Percentiles rank a stretch among this genome's conserved stretches.
These are phyloP conservation scores for Rusavskia elegans DNA, from an alignment of 495 filamentous ascomycete species.

Conservation along the genomic window DNA sequence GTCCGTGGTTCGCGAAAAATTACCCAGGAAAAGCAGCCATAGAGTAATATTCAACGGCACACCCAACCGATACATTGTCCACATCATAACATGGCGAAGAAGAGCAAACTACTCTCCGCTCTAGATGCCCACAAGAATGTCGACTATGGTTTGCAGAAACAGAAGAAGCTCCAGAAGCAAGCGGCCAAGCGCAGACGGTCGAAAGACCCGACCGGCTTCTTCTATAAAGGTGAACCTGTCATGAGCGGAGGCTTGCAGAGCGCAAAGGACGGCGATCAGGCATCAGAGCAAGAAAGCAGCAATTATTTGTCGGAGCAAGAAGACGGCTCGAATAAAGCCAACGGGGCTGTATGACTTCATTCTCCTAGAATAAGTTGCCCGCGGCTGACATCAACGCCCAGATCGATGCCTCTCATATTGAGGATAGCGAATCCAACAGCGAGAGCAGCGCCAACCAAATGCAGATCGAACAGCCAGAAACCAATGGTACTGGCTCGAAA, in stretches of 20 bases:
- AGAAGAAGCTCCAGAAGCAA: slow-evolving; percentile 41
- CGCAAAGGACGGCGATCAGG: slow-evolving; percentile 11
- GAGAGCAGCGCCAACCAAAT: too few species aligned
- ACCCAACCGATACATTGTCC: neutral
- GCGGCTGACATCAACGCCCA: too few species aligned
- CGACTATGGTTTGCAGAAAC: slow-evolving; percentile 51
- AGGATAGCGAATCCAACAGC: too few species aligned
- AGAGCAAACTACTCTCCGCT: slow-evolving; percentile 49
- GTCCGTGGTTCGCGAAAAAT: neutral
- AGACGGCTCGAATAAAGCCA: too few species aligned
- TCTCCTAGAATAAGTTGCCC: too few species aligned
- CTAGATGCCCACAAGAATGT: slow-evolving; percentile 51
- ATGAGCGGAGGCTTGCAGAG: neutral
- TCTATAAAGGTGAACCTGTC: neutral
- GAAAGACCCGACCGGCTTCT: slow-evolving; percentile 17
- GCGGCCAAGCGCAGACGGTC: slow-evolving; percentile 33
- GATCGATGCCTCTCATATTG: too few species aligned
- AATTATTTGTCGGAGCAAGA: neutral
- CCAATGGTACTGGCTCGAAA: neutral
- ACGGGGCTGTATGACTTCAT: too few species aligned
- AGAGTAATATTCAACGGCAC: too few species aligned
- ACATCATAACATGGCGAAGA: slow-evolving; percentile 34
- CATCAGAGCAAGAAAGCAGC: slow-evolving; percentile 16
- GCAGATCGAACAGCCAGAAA: too few species aligned
- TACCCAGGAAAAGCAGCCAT: neutral